These are phyloP conservation scores for Kuraishia borneana DNA, from an alignment of 805 yeast genomes.

Conservation along the genomic window DNA sequence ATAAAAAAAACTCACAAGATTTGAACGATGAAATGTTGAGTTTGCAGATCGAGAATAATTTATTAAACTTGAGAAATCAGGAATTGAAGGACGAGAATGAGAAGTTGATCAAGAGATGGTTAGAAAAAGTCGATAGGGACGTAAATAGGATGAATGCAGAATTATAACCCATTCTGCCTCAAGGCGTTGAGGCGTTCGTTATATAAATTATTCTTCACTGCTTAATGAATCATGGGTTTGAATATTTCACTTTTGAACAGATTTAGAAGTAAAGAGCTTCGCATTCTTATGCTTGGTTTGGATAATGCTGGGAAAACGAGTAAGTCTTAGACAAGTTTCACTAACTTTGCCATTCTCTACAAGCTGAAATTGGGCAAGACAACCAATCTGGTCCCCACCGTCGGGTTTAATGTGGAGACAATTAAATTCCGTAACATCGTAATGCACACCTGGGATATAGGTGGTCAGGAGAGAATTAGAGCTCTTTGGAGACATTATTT, in stretches of 20 bases:
- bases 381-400: constrained; percentile 79
- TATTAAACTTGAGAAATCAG: constrained; percentile 21
- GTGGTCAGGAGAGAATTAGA: constrained; percentile 89
- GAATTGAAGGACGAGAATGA: constrained; percentile 26
- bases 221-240: not conserved
- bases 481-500: constrained; percentile 94
- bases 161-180: too few species aligned
- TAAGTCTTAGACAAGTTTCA: constrained; percentile 11
- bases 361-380: constrained; percentile 71
- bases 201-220: too few species aligned
- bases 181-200: too few species aligned
- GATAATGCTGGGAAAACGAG: constrained; percentile 89
- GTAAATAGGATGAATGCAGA: too few species aligned
- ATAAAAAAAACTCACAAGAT: constrained; percentile 33
- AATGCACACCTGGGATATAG: constrained; percentile 73
- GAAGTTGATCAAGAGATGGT: constrained; percentile 28
- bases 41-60: constrained; percentile 36
- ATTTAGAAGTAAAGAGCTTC: constrained; percentile 13
- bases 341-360: constrained; percentile 51
- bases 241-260: not conserved
- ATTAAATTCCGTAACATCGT: constrained; percentile 29
- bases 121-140: constrained; percentile 28
- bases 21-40: constrained; percentile 40
- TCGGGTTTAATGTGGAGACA: constrained; percentile 80
- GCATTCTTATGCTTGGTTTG: constrained; percentile 82